phyloP scores from a whole-genome alignment of 371 early-diverging fungal species.

The Mortierella sp. region DNA sequence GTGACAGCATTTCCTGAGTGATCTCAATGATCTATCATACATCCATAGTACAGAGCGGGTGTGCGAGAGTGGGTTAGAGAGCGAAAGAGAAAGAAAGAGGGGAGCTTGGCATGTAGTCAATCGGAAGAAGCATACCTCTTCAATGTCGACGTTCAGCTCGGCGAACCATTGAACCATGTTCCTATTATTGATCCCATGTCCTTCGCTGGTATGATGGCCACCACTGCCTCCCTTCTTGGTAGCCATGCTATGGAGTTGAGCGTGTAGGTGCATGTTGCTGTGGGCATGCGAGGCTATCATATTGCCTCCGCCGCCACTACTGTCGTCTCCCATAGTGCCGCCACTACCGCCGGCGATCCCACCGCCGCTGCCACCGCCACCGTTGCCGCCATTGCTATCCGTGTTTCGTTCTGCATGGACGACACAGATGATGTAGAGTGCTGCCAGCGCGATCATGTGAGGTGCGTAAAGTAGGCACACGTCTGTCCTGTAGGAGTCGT shows the following conservation, averaged over 20 bases:
- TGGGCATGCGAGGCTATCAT: slow-evolving; percentile 16
- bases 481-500: slow-evolving; percentile 83
- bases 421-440: slow-evolving; percentile 79
- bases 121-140: slow-evolving; percentile 50
- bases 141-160: slow-evolving; percentile 79
- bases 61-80: too few relatives aligned
- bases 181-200: slow-evolving; percentile 53
- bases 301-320: slow-evolving; percentile 5
- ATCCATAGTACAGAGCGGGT: too few relatives aligned
- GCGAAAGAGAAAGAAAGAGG: too few relatives aligned
- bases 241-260: slow-evolving; percentile 36
- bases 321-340: not conserved
- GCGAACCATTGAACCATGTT: slow-evolving; percentile 83
- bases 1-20: slow-evolving; percentile 71
- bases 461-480: slow-evolving; percentile 87
- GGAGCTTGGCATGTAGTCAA: not conserved
- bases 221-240: slow-evolving; percentile 28
- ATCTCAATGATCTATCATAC: slow-evolving; percentile 72
- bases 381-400: slow-evolving; percentile 10
- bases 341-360: too few relatives aligned
- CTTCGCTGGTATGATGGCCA: slow-evolving; percentile 18
- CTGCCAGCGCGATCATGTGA: slow-evolving; percentile 87
- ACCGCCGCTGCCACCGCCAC: not conserved
- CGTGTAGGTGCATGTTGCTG: slow-evolving; percentile 55
- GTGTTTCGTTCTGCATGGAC: slow-evolving; percentile 58